phyloP scores from a whole-genome alignment of 148 eudicot species.

The Camellia sinensis region DNA sequence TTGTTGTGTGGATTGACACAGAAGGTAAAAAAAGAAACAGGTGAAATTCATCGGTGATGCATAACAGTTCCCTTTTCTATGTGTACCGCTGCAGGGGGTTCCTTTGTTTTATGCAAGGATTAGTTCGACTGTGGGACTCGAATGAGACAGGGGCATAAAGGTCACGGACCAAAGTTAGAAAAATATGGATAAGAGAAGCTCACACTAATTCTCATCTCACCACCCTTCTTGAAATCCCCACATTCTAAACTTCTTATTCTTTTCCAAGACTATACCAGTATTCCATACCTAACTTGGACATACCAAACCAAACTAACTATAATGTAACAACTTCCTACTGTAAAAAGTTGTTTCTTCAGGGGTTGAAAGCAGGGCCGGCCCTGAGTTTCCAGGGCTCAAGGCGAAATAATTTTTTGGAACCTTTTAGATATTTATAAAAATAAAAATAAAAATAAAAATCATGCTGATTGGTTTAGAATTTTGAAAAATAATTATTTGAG shows the following conservation, averaged over 20 bases:
- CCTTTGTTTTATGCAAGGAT: neutral
- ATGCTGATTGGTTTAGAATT: too few relatives aligned
- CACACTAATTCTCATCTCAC: neutral
- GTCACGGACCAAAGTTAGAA: neutral
- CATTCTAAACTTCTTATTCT: slow-evolving; percentile 10
- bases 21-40: too few relatives aligned
- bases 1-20: too few relatives aligned
- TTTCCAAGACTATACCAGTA: neutral
- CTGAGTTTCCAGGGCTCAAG: too few relatives aligned
- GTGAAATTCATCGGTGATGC: too few relatives aligned
- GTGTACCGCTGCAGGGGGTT: neutral
- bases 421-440: too few relatives aligned
- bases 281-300: neutral
- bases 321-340: neutral
- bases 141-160: neutral
- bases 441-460: too few relatives aligned
- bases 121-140: neutral
- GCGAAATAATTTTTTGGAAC: too few relatives aligned
- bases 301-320: neutral
- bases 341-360: neutral
- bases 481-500: too few relatives aligned
- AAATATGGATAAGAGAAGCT: neutral
- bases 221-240: neutral
- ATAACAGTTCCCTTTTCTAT: too few relatives aligned
- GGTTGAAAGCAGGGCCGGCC: too few relatives aligned